Percentiles rank a stretch among this genome's conserved stretches.
Evolutionary conservation across 2,329 filamentous ascomycete species (phyloP).

Genomic region (Cladosporium oxysporum): DNA sequence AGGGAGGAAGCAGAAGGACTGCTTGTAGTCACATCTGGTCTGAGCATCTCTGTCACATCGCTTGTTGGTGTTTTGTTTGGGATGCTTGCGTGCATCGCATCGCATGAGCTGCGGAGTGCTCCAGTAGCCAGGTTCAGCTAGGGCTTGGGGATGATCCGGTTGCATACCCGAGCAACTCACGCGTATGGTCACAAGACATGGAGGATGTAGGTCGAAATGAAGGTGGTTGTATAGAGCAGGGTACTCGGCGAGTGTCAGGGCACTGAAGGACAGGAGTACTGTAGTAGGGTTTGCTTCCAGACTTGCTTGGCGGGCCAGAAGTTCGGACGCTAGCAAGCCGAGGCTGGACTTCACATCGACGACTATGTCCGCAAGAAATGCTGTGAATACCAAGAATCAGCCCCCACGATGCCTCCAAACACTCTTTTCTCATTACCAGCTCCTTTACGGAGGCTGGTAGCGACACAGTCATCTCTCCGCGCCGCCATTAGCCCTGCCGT

Average conservation of each 20-base stretch:
- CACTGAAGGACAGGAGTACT: not conserved
- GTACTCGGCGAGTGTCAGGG: not conserved
- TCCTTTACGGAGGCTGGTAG: not conserved
- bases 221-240: not conserved
- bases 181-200: too few relatives aligned
- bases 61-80: too few relatives aligned
- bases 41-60: too few relatives aligned
- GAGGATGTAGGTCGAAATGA: not conserved
- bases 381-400: not conserved
- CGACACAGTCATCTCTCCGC: not conserved
- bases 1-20: too few relatives aligned
- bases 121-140: not conserved
- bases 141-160: not conserved
- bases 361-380: not conserved
- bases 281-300: too few relatives aligned
- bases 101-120: not conserved
- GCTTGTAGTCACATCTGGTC: too few relatives aligned
- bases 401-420: constrained; percentile 2
- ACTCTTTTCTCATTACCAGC: constrained; percentile 6
- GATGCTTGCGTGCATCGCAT: not conserved
- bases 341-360: not conserved
- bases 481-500: not conserved
- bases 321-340: not conserved
- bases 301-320: not conserved
- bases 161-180: not conserved